Base-by-base conservation (phyloP, 2,329 filamentous ascomycete species). In the Cercospora canescens region DNA sequence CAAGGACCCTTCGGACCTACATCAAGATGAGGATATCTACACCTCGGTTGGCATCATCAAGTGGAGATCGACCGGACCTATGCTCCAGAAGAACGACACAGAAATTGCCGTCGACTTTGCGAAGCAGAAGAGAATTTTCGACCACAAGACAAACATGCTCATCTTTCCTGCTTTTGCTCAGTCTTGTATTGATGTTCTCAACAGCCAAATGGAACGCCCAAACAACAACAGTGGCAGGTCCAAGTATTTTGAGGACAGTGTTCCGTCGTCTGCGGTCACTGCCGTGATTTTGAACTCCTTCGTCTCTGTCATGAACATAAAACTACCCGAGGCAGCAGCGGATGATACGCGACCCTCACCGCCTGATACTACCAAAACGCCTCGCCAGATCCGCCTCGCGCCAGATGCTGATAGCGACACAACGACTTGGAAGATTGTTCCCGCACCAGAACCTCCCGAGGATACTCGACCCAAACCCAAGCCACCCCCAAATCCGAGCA, bases 301-400 rank as follows among this genome's bases (percentile, higher is more conserved):
- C 45, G 35, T 64, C 2, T 64, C 63, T 24, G 45, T 60, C 16
- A 64, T 60, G 63, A 64, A 64, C 26, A 64, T 64, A 26, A 48
- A 48, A 26, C 34, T 32, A 35, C 54, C 61, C 3, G 37, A 26
- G 7, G 37, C 34, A 14, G 32, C 61, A 34, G 14, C 37, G 8
- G 54, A 58, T 24, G 37, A 30, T 18, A 52, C 7, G 21, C 16
- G 28, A 28, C 21, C 26, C 24, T 8, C 41, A 12, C 61, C 61
- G 12, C 50, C 52, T 6, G 61, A 58, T n/a, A 41, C 61, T 12
- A 63, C 54, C 32, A 32, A 28, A 5, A 63, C 34, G n/a, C 52
- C 61, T 26, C 32, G 61, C 12, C 61, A 57, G 21, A 63, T 63
- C 9, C 16, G 61, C 4, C 8, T 63, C n/a, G 50, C 61, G 3